A percentile compares a stretch with the other conserved stretches of the same genome.
Conservation (phyloP, 2,329 filamentous ascomycete species). For the Sporothrix mexicana region DNA sequence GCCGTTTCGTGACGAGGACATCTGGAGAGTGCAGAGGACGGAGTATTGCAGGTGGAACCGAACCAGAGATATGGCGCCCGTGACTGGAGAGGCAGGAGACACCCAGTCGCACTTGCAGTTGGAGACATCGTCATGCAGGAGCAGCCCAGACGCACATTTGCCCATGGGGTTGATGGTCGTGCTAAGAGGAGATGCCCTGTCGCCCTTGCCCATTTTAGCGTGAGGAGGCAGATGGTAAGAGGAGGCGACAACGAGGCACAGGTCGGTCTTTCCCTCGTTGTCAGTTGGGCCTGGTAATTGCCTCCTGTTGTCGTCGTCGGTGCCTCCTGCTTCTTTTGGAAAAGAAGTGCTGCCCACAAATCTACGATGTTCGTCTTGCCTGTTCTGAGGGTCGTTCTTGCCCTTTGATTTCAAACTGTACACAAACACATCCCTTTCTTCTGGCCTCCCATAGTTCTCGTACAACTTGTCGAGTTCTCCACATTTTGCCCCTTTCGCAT, state of each 20-base stretch:
- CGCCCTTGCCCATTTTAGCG: neutral
- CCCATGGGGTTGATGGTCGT: neutral
- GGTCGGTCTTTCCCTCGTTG: constrained; percentile 7
- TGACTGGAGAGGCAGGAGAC: neutral
- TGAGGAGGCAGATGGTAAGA: neutral
- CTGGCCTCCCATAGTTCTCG: neutral
- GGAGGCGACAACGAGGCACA: neutral
- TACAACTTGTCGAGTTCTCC: neutral
- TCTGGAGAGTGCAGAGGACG: neutral
- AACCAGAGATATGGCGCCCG: constrained; percentile 9
- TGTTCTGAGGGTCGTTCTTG: constrained; percentile 5
- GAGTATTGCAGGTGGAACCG: constrained; percentile 23
- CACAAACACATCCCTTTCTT: neutral
- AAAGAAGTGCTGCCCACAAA: neutral
- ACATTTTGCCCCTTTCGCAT: neutral
- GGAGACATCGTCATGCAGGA: neutral
- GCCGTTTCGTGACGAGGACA: neutral
- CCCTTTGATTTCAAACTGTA: neutral
- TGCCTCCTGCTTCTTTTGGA: constrained; percentile 22
- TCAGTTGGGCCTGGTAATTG: neutral
- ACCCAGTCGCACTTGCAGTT: neutral
- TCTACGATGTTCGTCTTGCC: neutral
- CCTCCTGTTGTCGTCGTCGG: neutral
- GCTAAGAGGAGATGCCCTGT: neutral
- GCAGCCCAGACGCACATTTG: neutral